phyloP scores from a whole-genome alignment of 2,329 filamentous ascomycete genomes.

The Ophiognomonia clavigignenti-juglandacearum region DNA sequence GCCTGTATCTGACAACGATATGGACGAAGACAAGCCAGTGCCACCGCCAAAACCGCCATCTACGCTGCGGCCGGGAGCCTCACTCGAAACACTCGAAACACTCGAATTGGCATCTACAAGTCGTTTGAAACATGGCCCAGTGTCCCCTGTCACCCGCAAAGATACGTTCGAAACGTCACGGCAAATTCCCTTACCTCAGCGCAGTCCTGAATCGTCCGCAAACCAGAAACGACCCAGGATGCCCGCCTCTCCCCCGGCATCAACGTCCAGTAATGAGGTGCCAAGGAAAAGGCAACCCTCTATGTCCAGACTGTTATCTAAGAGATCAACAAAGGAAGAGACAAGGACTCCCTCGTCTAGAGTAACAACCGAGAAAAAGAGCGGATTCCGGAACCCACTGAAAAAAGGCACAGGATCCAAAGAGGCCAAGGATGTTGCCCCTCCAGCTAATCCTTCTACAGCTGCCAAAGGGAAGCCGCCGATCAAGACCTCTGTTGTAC shows the following conservation, averaged over 20 bases:
- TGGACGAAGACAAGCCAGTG: constrained; percentile 14
- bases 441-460: not conserved
- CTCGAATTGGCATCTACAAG: not conserved
- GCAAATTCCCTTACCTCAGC: constrained; percentile 20
- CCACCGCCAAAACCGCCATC: constrained; percentile 19
- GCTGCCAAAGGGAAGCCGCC: constrained; percentile 16
- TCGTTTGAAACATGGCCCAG: not conserved
- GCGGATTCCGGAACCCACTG: constrained; percentile 45
- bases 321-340: constrained; percentile 23
- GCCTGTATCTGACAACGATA: constrained; percentile 19
- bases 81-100: not conserved
- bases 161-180: constrained; percentile 12
- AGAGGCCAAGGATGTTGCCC: constrained; percentile 22
- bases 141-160: constrained; percentile 1
- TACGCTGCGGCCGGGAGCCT: not conserved
- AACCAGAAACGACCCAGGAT: constrained; percentile 44
- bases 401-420: constrained; percentile 43
- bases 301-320: constrained; percentile 23
- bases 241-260: constrained; percentile 23
- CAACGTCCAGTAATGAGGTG: constrained; percentile 17
- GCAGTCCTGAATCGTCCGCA: constrained; percentile 30
- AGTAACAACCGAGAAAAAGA: constrained; percentile 35
- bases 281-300: constrained; percentile 19
- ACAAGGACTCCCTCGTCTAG: constrained; percentile 16
- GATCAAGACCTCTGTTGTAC: not conserved